Base-by-base conservation (phyloP, 1,284 basidiomycete species). In the Cryptococcus sp. region DNA sequence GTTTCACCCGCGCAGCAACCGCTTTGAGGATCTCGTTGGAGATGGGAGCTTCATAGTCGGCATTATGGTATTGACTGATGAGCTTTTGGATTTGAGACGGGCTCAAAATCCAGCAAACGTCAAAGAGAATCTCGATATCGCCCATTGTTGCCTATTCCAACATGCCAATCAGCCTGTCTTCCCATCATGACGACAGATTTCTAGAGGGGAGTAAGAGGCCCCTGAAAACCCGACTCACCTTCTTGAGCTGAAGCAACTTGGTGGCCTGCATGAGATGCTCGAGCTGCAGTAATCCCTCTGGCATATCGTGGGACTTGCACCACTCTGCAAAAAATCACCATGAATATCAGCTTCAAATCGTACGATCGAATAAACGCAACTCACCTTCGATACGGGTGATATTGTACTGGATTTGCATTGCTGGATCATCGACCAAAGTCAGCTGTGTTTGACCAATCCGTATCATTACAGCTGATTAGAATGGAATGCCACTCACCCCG, bases 241-340 rank as follows among this genome's bases (percentile, higher is more conserved):
- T 99, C 83, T 99, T 99, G 70, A 99, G 83, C 76, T 99, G 96
- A 23, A 99, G 81, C 57, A 99, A 81, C 80, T 99, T 99, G 69
- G 96, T 98, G 44, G 96, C 95, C 80, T 99, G 96, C 91, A 98
- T 96, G 78, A 99, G 85, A 78, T 99, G 95, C 80, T 99, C 96
- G 52, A 99, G 83, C 77, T 99, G 96, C 39, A 99, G 83, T 15
- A 93, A 93, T 20, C 96, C 96, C 75, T 99, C 96, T 0, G 96
- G 96, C 93, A 99, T 97, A 76, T 97, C 94, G 71, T 94, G 91
- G 19, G 91, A 92, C 80, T 94, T 95, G 82, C 91, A 93, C 92
- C 93, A 79, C 80, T 84, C 80, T 75, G 52, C 22, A n/a, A 17
- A 5, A 46, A 16, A 46, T 46, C 45, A 19, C 34, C 7, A n/a